These are phyloP conservation scores for Pachyrhizus erosus DNA, from an alignment of 306 rosid genomes.

Conservation along the genomic window DNA sequence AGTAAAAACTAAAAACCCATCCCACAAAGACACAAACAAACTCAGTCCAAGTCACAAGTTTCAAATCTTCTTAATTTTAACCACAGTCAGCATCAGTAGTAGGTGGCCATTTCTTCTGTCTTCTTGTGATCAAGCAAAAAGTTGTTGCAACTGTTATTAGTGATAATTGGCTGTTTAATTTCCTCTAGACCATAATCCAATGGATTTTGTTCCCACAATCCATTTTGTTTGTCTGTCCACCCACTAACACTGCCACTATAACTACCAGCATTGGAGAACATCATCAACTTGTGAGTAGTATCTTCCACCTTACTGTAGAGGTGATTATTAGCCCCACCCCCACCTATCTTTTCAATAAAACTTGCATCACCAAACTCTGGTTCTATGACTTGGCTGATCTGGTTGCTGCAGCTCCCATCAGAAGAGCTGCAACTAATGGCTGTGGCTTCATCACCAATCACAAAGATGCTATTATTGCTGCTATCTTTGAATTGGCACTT, in stretches of 20 bases:
- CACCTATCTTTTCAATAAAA: constrained; percentile 26
- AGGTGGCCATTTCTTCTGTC: constrained; percentile 61
- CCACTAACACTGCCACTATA: constrained; percentile 26
- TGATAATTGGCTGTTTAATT: constrained; percentile 68
- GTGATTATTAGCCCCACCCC: constrained; percentile 37
- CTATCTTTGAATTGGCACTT: constrained; percentile 42
- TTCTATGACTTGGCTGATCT: constrained; percentile 41
- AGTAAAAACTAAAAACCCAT: background rate
- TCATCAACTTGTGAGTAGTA: constrained; percentile 43
- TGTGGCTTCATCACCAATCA: constrained; percentile 59
- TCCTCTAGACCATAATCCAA: constrained; percentile 73
- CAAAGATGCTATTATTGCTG: constrained; percentile 10
- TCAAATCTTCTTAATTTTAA: constrained; percentile 45
- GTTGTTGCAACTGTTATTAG: constrained; percentile 52
- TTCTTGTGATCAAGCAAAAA: constrained; percentile 70
- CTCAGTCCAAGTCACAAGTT: constrained; percentile 40
- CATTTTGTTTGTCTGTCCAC: constrained; percentile 43
- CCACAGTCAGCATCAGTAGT: constrained; percentile 62
- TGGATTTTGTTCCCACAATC: constrained; percentile 59
- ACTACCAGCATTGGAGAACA: constrained; percentile 38
- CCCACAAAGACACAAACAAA: constrained; percentile 34
- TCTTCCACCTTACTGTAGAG: constrained; percentile 49
- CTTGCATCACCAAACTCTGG: constrained; percentile 33
- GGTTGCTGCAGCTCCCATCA: constrained; percentile 59
- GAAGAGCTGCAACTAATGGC: constrained; percentile 69